Evolutionary conservation across 139 green algal species (phyloP).

Genomic region (Volvox reticuliferus): DNA sequence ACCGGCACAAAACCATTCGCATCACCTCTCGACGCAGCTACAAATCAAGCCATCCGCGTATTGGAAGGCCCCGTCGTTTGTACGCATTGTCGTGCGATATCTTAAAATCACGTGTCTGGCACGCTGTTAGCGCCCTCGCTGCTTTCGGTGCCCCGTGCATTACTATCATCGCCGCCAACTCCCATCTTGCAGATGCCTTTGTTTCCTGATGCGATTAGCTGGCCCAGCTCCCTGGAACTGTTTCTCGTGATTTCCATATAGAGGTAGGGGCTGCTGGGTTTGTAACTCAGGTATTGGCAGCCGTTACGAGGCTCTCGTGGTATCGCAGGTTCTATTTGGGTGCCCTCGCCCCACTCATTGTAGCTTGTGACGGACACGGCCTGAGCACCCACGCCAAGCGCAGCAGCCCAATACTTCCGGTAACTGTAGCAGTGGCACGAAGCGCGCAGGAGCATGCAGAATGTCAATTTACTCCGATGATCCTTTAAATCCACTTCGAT

Average conservation of each 20-base stretch:
- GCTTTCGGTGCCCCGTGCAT: not conserved
- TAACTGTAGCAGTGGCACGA: conserved; percentile 36
- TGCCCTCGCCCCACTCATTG: conserved; percentile 69
- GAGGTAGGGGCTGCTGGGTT: conserved; percentile 3
- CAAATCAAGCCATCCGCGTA: no score
- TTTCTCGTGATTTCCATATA: conserved; percentile 51
- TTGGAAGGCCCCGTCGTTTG: no score
- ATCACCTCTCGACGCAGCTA: no score
- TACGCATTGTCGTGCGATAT: no score
- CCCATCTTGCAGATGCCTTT: no score
- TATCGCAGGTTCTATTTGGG: conserved; percentile 55
- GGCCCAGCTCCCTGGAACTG: not conserved
- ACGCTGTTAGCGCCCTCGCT: no score
- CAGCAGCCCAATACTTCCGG: conserved; percentile 40
- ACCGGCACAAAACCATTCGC: no score
- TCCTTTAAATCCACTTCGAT: no score
- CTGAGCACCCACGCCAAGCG: not conserved
- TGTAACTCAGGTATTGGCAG: conserved; percentile 48
- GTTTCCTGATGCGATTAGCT: not conserved
- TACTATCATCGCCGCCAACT: not conserved
- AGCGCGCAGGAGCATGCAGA: no score
- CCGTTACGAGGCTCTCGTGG: not conserved
- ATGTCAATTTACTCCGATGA: no score
- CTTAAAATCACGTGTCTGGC: no score
- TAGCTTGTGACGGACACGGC: conserved; percentile 65